Conservation (phyloP, 2,329 filamentous ascomycete species). For the Pseudodiploospora longispora region DNA sequence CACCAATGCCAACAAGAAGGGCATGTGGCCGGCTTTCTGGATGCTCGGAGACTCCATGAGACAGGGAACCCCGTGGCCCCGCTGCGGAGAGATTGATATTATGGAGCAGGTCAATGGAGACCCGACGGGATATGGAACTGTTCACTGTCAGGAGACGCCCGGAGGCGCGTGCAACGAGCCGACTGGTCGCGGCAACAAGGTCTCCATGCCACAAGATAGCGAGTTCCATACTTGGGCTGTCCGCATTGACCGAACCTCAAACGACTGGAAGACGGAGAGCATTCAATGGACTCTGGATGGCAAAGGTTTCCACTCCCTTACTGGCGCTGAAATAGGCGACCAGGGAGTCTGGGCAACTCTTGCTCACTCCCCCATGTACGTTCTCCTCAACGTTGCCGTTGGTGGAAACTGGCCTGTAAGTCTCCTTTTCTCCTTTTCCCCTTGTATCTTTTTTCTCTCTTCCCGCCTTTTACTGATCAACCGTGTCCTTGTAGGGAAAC, state of each 20-base stretch:
- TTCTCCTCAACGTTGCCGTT: slow-evolving; percentile 41
- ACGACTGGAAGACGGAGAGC: slow-evolving; percentile 36
- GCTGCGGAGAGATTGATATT: slow-evolving; percentile 43
- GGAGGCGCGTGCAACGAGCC: slow-evolving; percentile 42
- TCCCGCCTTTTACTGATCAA: neutral
- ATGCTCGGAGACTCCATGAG: slow-evolving; percentile 40
- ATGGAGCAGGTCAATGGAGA: slow-evolving; percentile 41
- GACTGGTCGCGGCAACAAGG: slow-evolving; percentile 27
- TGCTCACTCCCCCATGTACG: slow-evolving; percentile 33
- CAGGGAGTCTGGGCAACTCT: slow-evolving; percentile 36
- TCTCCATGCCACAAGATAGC: slow-evolving; percentile 32
- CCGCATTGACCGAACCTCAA: slow-evolving; percentile 35
- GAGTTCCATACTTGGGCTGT: slow-evolving; percentile 42
- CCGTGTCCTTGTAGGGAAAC: slow-evolving; percentile 16
- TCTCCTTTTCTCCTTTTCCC: slow-evolving; percentile 9
- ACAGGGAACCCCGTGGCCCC: slow-evolving; percentile 37
- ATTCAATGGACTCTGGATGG: slow-evolving; percentile 44
- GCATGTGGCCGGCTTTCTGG: slow-evolving; percentile 49
- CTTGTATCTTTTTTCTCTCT: neutral
- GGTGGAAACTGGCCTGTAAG: slow-evolving; percentile 35
- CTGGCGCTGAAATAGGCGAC: slow-evolving; percentile 32
- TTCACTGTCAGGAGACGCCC: slow-evolving; percentile 36
- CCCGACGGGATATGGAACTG: slow-evolving; percentile 37
- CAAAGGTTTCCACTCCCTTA: slow-evolving; percentile 32
- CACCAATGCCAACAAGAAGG: slow-evolving; percentile 31